These are phyloP conservation scores for Pichia sp. DNA, from an alignment of 1,139 yeast species.

Conservation along the genomic window DNA sequence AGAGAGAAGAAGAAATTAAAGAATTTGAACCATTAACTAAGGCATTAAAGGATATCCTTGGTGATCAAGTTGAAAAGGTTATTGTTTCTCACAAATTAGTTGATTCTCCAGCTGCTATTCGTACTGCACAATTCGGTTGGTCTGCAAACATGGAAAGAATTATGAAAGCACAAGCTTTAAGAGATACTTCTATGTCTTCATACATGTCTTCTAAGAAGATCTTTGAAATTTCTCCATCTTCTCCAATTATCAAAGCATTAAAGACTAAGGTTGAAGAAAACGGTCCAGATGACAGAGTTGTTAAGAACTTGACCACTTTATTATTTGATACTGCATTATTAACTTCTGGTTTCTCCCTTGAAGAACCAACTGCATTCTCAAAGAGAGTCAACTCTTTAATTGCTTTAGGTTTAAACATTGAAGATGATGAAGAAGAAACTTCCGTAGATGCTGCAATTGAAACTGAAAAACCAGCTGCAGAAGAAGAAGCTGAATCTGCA, in stretches of 20 bases:
- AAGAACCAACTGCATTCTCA: slow-evolving; percentile 97
- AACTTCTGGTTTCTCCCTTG: slow-evolving; percentile 98
- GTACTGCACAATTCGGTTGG: slow-evolving; percentile 99
- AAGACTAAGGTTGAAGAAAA: slow-evolving; percentile 93
- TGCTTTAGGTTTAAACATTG: slow-evolving; percentile 96
- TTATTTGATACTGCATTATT: slow-evolving; percentile 96
- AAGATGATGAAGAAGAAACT: slow-evolving; percentile 62
- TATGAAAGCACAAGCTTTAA: slow-evolving; percentile 99
- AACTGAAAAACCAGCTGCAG: slow-evolving; percentile 38
- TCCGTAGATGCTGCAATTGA: slow-evolving; percentile 37
- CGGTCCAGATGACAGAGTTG: slow-evolving; percentile 98
- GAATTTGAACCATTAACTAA: slow-evolving; percentile 91
- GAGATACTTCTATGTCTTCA: slow-evolving; percentile 97
- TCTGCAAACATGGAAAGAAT: slow-evolving; percentile 99
- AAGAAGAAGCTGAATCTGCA: slow-evolving; percentile 86
- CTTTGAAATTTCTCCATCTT: slow-evolving; percentile 96
- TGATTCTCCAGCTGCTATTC: slow-evolving; percentile 99
- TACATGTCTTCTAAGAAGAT: slow-evolving; percentile 99
- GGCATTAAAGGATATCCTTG: slow-evolving; percentile 94
- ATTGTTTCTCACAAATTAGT: slow-evolving; percentile 95
- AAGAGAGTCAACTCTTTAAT: slow-evolving; percentile 97
- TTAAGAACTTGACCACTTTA: slow-evolving; percentile 93
- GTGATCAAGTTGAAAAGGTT: slow-evolving; percentile 99
- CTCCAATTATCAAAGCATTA: slow-evolving; percentile 91
- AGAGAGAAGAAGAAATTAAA: slow-evolving; percentile 88